These are phyloP conservation scores for Trichoderma lentiforme DNA, from an alignment of 2,329 filamentous ascomycete genomes.

Conservation along the genomic window DNA sequence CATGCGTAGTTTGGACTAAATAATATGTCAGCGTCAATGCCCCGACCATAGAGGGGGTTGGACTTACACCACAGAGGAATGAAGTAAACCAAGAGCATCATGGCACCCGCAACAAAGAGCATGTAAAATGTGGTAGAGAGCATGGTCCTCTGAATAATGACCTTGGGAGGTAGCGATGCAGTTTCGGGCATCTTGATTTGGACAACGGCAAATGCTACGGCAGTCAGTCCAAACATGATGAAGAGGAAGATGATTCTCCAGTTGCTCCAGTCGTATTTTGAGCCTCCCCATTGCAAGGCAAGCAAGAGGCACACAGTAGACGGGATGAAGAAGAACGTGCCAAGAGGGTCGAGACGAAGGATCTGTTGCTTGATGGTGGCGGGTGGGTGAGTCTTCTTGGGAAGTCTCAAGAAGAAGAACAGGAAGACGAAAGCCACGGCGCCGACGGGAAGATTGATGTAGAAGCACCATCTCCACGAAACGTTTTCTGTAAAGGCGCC, in stretches of 20 bases:
- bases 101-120: slow-evolving; percentile 46
- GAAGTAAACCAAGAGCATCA: slow-evolving; percentile 55
- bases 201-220: slow-evolving; percentile 47
- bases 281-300: slow-evolving; percentile 62
- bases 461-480: slow-evolving; percentile 58
- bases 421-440: slow-evolving; percentile 49
- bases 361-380: slow-evolving; percentile 42
- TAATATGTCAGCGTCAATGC: slow-evolving; percentile 20
- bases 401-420: slow-evolving; percentile 46
- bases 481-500: slow-evolving; percentile 49
- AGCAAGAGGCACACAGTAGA: slow-evolving; percentile 58
- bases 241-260: slow-evolving; percentile 55
- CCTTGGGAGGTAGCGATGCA: slow-evolving; percentile 53
- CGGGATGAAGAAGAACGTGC: slow-evolving; percentile 58
- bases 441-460: slow-evolving; percentile 56
- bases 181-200: slow-evolving; percentile 53
- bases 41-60: neutral
- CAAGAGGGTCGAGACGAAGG: slow-evolving; percentile 55
- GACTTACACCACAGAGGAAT: slow-evolving; percentile 53
- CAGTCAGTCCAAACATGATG: slow-evolving; percentile 45
- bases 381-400: slow-evolving; percentile 31
- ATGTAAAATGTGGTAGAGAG: slow-evolving; percentile 45
- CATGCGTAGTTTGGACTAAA: slow-evolving; percentile 54
- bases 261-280: slow-evolving; percentile 49
- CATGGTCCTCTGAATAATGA: slow-evolving; percentile 56